Evolutionary conservation across 2,329 filamentous ascomycete species (phyloP).

Genomic region (Thermoascus crustaceus): DNA sequence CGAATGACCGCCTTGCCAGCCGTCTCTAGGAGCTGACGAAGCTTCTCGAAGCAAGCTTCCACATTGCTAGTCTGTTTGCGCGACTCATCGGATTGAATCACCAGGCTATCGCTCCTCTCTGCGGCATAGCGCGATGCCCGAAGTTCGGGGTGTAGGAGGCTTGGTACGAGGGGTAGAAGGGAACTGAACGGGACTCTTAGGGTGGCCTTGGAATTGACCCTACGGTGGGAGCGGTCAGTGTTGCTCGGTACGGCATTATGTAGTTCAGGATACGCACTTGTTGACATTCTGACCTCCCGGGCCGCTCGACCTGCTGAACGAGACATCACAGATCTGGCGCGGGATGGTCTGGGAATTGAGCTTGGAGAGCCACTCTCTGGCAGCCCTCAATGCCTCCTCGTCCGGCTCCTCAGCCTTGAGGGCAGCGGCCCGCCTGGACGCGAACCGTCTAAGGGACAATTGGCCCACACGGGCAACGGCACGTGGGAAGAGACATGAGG

Average conservation of each 20-base stretch:
- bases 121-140: constrained; percentile 49
- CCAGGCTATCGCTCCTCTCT: constrained; percentile 43
- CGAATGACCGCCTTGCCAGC: constrained; percentile 46
- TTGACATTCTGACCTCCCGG: constrained; percentile 63
- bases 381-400: constrained; percentile 31
- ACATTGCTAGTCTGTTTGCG: constrained; percentile 55
- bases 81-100: constrained; percentile 57
- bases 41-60: constrained; percentile 50
- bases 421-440: constrained; percentile 16
- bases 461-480: background rate
- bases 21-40: constrained; percentile 47
- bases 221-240: constrained; percentile 21
- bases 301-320: constrained; percentile 56
- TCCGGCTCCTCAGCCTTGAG: constrained; percentile 10
- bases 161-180: constrained; percentile 48
- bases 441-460: constrained; percentile 16
- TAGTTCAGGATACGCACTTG: constrained; percentile 42
- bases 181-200: constrained; percentile 46
- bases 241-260: background rate
- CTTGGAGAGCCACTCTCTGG: constrained; percentile 49
- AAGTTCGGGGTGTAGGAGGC: constrained; percentile 45
- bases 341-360: constrained; percentile 49
- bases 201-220: constrained; percentile 61
- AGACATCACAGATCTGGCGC: constrained; percentile 48
- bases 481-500: background rate